phyloP scores from a whole-genome alignment of 2,329 filamentous ascomycete genomes.

The Xylaria digitata region DNA sequence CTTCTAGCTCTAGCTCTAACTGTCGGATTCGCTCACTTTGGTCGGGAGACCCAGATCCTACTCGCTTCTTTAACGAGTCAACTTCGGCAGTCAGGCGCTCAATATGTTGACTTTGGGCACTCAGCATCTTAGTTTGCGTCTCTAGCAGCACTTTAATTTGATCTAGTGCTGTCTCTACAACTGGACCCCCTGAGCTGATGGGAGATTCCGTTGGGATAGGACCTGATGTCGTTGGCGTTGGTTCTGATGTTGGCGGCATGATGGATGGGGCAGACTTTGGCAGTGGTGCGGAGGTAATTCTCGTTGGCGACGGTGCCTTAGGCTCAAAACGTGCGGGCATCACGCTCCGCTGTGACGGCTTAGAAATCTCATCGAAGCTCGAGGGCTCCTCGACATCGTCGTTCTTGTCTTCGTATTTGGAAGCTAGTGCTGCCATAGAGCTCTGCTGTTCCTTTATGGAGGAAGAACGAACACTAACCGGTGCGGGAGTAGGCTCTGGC shows the following conservation, averaged over 20 bases:
- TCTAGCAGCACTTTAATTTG: constrained; percentile 84
- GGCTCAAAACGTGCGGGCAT: constrained; percentile 47
- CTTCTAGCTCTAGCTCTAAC: constrained; percentile 74
- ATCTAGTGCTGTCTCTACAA: constrained; percentile 73
- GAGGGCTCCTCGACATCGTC: constrained; percentile 76
- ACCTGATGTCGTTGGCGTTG: constrained; percentile 51
- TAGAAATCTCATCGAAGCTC: constrained; percentile 87
- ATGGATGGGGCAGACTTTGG: constrained; percentile 59
- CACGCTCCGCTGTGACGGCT: constrained; percentile 73
- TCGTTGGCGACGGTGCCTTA: constrained; percentile 47
- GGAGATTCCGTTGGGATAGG: constrained; percentile 53
- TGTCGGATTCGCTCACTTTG: constrained; percentile 76
- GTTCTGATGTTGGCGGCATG: constrained; percentile 54
- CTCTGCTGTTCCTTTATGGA: constrained; percentile 86
- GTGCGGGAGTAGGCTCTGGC: constrained; percentile 61
- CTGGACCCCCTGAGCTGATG: constrained; percentile 55
- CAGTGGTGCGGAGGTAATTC: constrained; percentile 53
- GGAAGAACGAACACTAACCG: constrained; percentile 65
- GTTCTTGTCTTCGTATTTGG: constrained; percentile 80
- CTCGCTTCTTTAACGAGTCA: constrained; percentile 81
- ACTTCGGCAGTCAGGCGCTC: constrained; percentile 76
- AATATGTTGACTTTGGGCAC: constrained; percentile 81
- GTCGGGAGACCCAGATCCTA: constrained; percentile 69
- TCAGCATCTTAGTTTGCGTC: constrained; percentile 81
- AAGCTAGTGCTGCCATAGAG: constrained; percentile 86